These are phyloP conservation scores for Circinella umbellata DNA, from an alignment of 371 early-diverging fungal species.

Conservation along the genomic window DNA sequence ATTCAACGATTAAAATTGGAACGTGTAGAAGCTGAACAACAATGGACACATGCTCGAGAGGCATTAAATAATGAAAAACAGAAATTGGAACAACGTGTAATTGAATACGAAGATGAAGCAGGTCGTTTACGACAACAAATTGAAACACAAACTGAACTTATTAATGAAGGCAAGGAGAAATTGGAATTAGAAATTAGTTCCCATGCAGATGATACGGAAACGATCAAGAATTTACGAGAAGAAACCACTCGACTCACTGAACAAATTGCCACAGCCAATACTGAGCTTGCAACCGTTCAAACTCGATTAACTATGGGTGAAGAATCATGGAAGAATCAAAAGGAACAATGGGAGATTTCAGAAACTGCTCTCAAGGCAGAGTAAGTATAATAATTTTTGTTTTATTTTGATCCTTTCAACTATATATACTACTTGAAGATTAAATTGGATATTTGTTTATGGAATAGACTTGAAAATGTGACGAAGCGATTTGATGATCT, in stretches of 20 bases:
- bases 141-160: constrained; percentile 1
- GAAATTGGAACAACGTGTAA: background rate
- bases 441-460: too few species aligned
- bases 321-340: background rate
- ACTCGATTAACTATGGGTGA: background rate
- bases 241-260: background rate
- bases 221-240: background rate
- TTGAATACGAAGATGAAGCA: background rate
- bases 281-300: background rate
- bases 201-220: constrained; percentile 2
- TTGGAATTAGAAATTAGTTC: background rate
- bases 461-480: constrained; percentile 20
- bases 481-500: constrained; percentile 23
- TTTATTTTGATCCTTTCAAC: background rate
- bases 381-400: background rate
- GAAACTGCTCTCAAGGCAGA: background rate
- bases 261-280: background rate
- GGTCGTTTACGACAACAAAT: constrained; percentile 3
- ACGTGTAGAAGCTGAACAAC: constrained; percentile 8
- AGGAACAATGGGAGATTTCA: constrained; percentile 5
- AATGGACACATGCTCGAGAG: background rate
- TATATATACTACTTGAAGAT: too few species aligned
- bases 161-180: background rate
- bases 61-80: background rate
- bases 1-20: constrained; percentile 7